Evolutionary conservation across 2,329 filamentous ascomycete species (phyloP).

Genomic region (Sporothrix variecibatus): DNA sequence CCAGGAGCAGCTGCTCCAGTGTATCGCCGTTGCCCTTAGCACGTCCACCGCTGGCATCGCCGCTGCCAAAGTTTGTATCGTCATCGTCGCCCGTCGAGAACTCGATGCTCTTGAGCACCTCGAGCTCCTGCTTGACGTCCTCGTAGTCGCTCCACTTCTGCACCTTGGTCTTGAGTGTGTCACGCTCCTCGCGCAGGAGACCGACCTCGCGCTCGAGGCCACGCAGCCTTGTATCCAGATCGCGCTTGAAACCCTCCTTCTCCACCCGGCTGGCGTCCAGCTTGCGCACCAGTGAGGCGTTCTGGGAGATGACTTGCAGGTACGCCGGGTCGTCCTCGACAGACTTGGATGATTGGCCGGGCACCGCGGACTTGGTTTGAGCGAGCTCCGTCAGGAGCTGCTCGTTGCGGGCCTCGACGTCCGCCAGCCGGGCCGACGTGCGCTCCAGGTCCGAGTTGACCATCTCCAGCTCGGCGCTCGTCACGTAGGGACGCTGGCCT

Average conservation of each 20-base stretch:
- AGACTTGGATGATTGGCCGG: slow-evolving; percentile 59
- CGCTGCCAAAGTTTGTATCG: slow-evolving; percentile 50
- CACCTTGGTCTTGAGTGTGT: slow-evolving; percentile 76
- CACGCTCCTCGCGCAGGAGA: slow-evolving; percentile 76
- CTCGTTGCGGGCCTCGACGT: slow-evolving; percentile 92
- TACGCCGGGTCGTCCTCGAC: slow-evolving; percentile 89
- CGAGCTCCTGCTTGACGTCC: slow-evolving; percentile 91
- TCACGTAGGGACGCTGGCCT: slow-evolving; percentile 65
- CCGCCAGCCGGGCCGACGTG: slow-evolving; percentile 81
- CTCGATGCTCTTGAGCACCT: slow-evolving; percentile 96
- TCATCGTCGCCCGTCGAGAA: slow-evolving; percentile 90
- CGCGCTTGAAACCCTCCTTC: slow-evolving; percentile 75
- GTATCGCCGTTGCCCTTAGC: slow-evolving; percentile 71
- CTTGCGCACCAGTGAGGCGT: slow-evolving; percentile 86
- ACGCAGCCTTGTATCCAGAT: slow-evolving; percentile 73
- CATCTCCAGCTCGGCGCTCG: slow-evolving; percentile 90
- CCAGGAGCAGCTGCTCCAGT: slow-evolving; percentile 85
- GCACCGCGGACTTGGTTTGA: slow-evolving; percentile 75
- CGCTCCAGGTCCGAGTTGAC: slow-evolving; percentile 88
- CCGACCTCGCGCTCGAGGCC: slow-evolving; percentile 77
- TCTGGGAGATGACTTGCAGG: slow-evolving; percentile 87
- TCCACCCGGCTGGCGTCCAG: slow-evolving; percentile 82
- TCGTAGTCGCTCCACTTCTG: slow-evolving; percentile 93
- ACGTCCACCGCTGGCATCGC: slow-evolving; percentile 40
- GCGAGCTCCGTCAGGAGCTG: slow-evolving; percentile 88